These are phyloP conservation scores for Oehlia diaphana DNA, from an alignment of 192 early-diverging fungal species.

Conservation along the genomic window DNA sequence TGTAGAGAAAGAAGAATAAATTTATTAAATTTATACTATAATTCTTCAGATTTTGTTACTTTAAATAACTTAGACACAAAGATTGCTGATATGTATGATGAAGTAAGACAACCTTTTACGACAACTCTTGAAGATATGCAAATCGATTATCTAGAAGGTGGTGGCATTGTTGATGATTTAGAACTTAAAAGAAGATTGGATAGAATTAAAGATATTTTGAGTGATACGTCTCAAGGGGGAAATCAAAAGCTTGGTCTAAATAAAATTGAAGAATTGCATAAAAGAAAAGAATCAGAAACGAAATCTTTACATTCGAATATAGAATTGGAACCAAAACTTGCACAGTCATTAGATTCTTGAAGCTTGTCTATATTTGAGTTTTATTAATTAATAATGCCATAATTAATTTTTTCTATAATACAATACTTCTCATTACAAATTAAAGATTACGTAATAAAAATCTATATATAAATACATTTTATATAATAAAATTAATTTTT, in stretches of 20 bases:
- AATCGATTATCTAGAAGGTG: slow-evolving; percentile 5
- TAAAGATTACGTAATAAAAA: neutral
- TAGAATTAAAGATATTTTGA: slow-evolving; percentile 6
- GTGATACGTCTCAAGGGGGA: neutral
- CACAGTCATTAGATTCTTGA: neutral
- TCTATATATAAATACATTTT: neutral
- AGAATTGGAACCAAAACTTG: neutral
- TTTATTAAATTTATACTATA: slow-evolving; percentile 10
- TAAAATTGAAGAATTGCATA: neutral
- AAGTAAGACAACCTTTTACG: neutral
- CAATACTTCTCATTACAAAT: no score
- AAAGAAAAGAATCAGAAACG: neutral
- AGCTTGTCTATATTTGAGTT: no score
- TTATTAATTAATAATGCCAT: neutral
- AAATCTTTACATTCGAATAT: neutral
- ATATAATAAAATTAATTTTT: neutral
- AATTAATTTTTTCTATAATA: neutral
- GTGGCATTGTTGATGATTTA: slow-evolving; percentile 2
- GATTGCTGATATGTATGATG: neutral
- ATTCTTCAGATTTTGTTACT: slow-evolving; percentile 15
- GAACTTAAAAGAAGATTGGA: slow-evolving; percentile 7
- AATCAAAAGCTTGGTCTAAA: neutral
- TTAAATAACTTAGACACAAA: slow-evolving; percentile 18
- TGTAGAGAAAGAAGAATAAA: neutral
- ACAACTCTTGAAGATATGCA: slow-evolving; percentile 17